Base-by-base conservation (phyloP, 768 basidiomycete genomes). In the Rhodocollybia butyracea region DNA sequence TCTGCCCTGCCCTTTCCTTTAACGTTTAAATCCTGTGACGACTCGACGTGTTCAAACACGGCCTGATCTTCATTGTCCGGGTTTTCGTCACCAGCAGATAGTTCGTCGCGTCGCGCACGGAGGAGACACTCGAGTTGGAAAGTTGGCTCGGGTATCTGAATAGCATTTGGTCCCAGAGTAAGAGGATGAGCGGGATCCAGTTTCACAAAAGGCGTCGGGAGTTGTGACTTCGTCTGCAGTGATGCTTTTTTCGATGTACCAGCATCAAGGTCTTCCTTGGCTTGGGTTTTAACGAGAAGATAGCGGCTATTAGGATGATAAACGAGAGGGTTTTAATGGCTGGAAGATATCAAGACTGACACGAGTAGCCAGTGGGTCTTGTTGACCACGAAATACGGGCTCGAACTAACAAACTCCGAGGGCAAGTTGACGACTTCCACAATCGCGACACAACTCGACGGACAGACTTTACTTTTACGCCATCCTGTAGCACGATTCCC, bases 331-430 rank as follows among this genome's bases (percentile, higher is more conserved):
- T 38, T 17, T 11, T 39, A 36, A 30, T 13, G 12, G 5, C 29
- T 27, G 21, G 47, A 36, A 27, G 17, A 24, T 30, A 26, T 41
- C 34, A 41, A 22, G 24, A 63, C 80, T 41, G 60, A 83, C 85
- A 85, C 86, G 64, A 86, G 75, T 51, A 88, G 85, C 86, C 87
- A 89, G 39, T 83, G 76, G 1, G 85, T 84, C 53, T 87, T 71
- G 19, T 78, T 67, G 36, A 88, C 77, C 3, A 88, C 86, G 56
- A 82, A 81, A 63, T 80, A 79, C 0, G 80, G 78, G 39, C 72
- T 71, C 0, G 61, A 60, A 60, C 73, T 79, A n/a, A 83, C 79
- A 56, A 85, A 90, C 50, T 80, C 62, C 0, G 57, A 17, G 0
- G 84, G 83, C 8, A 77, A 69, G 60, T 89, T 89, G 62, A 87